These are phyloP conservation scores for Butyriboletus appendiculatus DNA, from an alignment of 1,284 basidiomycete species.

Conservation along the genomic window DNA sequence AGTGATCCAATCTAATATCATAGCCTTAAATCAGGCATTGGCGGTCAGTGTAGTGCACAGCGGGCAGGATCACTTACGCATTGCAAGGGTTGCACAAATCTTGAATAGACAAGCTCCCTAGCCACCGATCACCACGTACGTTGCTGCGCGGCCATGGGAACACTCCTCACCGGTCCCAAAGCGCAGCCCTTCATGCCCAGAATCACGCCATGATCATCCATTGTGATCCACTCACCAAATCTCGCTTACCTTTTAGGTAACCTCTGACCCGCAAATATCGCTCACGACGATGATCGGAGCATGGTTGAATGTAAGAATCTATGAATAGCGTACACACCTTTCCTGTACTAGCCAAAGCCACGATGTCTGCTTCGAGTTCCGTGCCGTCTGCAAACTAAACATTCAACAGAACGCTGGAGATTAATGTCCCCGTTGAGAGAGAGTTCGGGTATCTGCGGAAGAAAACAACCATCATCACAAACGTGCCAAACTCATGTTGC, in stretches of 20 bases:
- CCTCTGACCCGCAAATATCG: slow-evolving; percentile 49
- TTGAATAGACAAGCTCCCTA: slow-evolving; percentile 48
- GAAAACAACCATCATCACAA: not conserved
- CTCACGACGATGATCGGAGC: slow-evolving; percentile 40
- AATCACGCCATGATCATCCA: slow-evolving; percentile 55
- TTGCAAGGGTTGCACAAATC: slow-evolving; percentile 59
- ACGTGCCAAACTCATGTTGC: not conserved
- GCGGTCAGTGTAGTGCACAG: not conserved
- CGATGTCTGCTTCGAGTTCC: slow-evolving; percentile 47
- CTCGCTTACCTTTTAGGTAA: slow-evolving; percentile 45
- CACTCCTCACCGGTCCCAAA: slow-evolving; percentile 49
- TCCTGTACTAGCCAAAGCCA: slow-evolving; percentile 58
- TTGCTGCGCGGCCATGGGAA: not conserved
- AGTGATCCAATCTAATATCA: not conserved
- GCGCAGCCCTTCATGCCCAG: slow-evolving; percentile 55
- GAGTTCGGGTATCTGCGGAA: slow-evolving; percentile 40
- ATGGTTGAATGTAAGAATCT: not conserved
- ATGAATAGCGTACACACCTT: slow-evolving; percentile 23
- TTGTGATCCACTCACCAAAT: slow-evolving; percentile 58
- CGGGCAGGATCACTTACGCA: slow-evolving; percentile 45
- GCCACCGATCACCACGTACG: not conserved
- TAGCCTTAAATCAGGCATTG: slow-evolving; percentile 41
- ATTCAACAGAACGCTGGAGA: slow-evolving; percentile 45
- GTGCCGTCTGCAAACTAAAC: slow-evolving; percentile 49
- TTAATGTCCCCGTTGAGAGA: slow-evolving; percentile 54